Base-by-base conservation (phyloP, 352 stramenopile genomes). In the Phytophthora foliorum region DNA sequence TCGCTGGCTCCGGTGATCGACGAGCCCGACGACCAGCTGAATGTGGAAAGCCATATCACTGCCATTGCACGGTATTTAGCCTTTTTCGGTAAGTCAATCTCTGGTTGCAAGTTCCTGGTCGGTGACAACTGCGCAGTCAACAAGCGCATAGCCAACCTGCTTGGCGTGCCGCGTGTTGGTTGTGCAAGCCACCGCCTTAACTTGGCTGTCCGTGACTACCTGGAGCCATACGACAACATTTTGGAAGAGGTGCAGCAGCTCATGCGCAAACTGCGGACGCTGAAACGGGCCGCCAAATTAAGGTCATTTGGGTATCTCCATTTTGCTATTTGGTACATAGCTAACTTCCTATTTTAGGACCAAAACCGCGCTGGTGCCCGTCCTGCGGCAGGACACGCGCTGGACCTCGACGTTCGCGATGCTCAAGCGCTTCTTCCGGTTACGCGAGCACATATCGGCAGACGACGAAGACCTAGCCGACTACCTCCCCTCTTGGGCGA, bases 11-110 rank as follows among this genome's bases (percentile, higher is more conserved):
- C 58, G 13, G 21, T 69, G 42, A 41, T 69, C 44, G 44, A 63
- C 24, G 29, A 57, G 52, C 44, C 58, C 46, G 44, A 53, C 36
- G 21, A 63, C 52, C 41, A 58, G 44, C 32, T 69, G 52, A 69
- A 69, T 21, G 50, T 8, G 2, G 31, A 45, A 16, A 31, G 50
- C 14, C 29, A 36, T 44, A n/a, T 57, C 50, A 34, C 9, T 27
- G 50, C 17, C 11, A 57, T 46, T 6, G 3, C 9, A 8, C 19
- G 31, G 25, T 36, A 6, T 21, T 21, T 34, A 11, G 16, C 50
- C 3, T 45, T 57, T 57, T 57, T 45, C 9, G 19, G 50, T 17
- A 46, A 46, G 31, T 34, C 50, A 10, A 46, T 45, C 5, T 45
- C 31, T 10, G 50, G 7, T 6, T 57, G 50, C 13, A 7, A 58